Evolutionary conservation across 75 land plant genomes (phyloP).

Genomic region (Pseudotsuga menziesii): DNA sequence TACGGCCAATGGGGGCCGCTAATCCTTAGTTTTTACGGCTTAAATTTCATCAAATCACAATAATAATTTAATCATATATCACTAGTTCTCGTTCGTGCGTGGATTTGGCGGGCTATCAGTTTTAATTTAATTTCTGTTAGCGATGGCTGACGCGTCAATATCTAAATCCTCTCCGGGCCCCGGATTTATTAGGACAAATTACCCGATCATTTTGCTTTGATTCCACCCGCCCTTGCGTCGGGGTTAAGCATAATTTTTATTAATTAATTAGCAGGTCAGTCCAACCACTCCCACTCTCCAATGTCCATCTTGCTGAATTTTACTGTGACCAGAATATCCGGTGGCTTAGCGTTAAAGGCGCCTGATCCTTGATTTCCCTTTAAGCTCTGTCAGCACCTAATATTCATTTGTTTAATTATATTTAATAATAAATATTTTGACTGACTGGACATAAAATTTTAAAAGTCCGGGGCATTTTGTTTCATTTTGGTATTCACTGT

Average conservation of each 20-base stretch:
- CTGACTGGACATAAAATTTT: neutral
- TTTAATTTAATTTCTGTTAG: too few relatives aligned
- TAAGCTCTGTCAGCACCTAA: neutral
- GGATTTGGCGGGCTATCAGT: too few relatives aligned
- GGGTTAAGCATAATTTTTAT: neutral
- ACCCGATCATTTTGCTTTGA: too few relatives aligned
- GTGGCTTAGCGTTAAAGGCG: slow-evolving; percentile 6
- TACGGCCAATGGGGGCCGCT: too few relatives aligned
- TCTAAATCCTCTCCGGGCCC: too few relatives aligned
- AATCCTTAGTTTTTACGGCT: too few relatives aligned
- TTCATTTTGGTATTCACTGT: neutral
- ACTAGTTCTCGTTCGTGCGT: too few relatives aligned
- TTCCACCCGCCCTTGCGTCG: neutral
- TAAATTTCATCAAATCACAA: too few relatives aligned
- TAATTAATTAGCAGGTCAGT: neutral
- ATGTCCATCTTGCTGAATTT: neutral
- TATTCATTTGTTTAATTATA: too few relatives aligned
- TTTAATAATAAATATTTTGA: neutral
- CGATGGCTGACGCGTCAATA: too few relatives aligned
- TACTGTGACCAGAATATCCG: neutral
- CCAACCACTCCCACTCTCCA: neutral
- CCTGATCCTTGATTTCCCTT: neutral
- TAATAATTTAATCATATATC: too few relatives aligned
- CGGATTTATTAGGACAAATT: too few relatives aligned
- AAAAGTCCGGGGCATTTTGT: neutral